Conservation (phyloP, 257 asterid genomes). For the Petunia secreta region DNA sequence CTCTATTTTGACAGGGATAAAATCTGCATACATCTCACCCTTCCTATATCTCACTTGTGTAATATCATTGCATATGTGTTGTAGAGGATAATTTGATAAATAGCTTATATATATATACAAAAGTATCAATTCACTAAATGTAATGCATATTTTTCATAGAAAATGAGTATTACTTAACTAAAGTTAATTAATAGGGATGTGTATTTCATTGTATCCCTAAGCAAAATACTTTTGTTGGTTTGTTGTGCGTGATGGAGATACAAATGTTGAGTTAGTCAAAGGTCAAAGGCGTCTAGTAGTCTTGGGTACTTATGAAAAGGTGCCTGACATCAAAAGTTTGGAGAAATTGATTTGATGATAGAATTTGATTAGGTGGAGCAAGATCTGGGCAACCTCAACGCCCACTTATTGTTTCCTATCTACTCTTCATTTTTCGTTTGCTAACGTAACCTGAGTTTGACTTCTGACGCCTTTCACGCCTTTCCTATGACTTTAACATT, state of each 20-base stretch:
- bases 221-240: neutral
- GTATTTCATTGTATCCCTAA: neutral
- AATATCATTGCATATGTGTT: neutral
- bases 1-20: too few relatives aligned
- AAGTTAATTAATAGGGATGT: too few relatives aligned
- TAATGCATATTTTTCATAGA: too few relatives aligned
- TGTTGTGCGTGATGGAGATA: neutral
- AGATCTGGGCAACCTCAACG: constrained; percentile 8
- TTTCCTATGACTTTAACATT: neutral
- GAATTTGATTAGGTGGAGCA: neutral
- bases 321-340: neutral
- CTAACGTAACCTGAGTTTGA: constrained; percentile 18
- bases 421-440: neutral
- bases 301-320: neutral
- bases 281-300: neutral
- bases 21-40: too few relatives aligned
- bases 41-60: too few relatives aligned
- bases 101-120: neutral
- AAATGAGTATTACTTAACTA: too few relatives aligned
- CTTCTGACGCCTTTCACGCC: neutral
- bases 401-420: neutral
- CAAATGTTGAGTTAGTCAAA: neutral
- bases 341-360: neutral
- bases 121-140: neutral
- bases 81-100: neutral